Conservation (phyloP, 225 moss, liverwort and hornwort species). For the Polytrichum formosum region DNA sequence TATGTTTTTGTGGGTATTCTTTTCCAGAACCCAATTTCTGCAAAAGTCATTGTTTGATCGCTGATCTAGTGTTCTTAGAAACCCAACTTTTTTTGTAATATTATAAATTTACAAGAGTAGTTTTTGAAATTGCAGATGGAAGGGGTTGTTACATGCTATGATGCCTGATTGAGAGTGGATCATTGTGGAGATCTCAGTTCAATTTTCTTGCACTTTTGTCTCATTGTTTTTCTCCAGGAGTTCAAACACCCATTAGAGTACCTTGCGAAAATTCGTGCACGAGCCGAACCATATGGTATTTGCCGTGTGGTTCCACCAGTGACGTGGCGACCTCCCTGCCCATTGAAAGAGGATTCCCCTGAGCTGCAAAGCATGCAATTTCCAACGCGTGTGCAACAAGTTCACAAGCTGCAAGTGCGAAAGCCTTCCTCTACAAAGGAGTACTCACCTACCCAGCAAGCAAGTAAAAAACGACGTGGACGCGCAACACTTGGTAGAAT, state of each 20-base stretch:
- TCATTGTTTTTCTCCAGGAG: conserved; percentile 49
- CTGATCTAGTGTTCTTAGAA: too few relatives aligned
- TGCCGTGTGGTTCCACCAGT: conserved; percentile 83
- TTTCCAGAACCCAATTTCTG: too few relatives aligned
- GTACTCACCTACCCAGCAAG: conserved; percentile 45
- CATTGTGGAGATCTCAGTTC: conserved; percentile 1
- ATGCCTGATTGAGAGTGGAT: conserved; percentile 1
- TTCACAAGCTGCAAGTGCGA: conserved; percentile 89
- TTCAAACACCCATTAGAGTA: conserved; percentile 85
- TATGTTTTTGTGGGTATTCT: too few relatives aligned
- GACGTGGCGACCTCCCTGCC: conserved; percentile 82
- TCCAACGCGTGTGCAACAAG: conserved; percentile 89
- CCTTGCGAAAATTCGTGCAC: conserved; percentile 77
- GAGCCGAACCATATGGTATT: conserved; percentile 82
- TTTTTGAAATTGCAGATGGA: conserved; percentile 4
- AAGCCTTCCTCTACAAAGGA: conserved; percentile 46
- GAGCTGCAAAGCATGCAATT: conserved; percentile 60
- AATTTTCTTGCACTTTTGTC: conserved; percentile 7
- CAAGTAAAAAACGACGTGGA: conserved; percentile 62
- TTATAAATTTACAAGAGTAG: neutral
- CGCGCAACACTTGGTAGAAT: conserved; percentile 52
- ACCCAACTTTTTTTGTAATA: too few relatives aligned
- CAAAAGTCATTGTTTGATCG: too few relatives aligned
- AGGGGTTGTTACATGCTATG: conserved; percentile 9
- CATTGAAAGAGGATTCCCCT: conserved; percentile 54